Evolutionary conservation across 306 rosid genomes (phyloP).

Genomic region (Inga oerstediana): DNA sequence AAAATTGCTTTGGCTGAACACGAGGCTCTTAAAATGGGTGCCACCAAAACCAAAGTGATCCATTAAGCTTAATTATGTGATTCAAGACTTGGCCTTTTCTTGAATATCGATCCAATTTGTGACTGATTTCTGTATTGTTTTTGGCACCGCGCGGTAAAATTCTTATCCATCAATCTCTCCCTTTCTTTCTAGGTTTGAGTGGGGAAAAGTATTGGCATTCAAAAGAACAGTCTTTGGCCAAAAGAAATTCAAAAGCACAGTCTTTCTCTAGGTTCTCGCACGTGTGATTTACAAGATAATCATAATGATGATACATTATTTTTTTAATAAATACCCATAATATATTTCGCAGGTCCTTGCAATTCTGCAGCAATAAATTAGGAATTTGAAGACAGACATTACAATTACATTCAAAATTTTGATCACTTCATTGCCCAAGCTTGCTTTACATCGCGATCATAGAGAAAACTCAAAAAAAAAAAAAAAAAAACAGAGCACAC

Average conservation of each 20-base stretch:
- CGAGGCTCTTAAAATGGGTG: constrained; percentile 46
- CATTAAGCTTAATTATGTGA: constrained; percentile 39
- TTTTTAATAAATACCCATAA: constrained; percentile 7
- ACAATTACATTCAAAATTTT: constrained; percentile 40
- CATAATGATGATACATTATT: constrained; percentile 26
- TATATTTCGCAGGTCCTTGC: constrained; percentile 4
- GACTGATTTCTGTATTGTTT: constrained; percentile 22
- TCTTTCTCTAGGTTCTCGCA: constrained; percentile 51
- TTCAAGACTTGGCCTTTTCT: constrained; percentile 36
- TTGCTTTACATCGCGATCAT: constrained; percentile 43
- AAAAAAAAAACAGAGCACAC: constrained; percentile 33
- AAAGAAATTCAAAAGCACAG: constrained; percentile 34
- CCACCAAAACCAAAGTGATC: constrained; percentile 39
- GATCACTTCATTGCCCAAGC: constrained; percentile 45
- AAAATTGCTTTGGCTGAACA: constrained; percentile 50
- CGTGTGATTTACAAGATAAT: constrained; percentile 45
- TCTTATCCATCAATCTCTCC: constrained; percentile 49
- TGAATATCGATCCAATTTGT: constrained; percentile 43
- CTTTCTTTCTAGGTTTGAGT: constrained; percentile 35
- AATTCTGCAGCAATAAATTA: constrained; percentile 4
- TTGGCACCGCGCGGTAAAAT: constrained; percentile 36
- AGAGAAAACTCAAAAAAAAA: constrained; percentile 16
- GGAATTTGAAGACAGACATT: constrained; percentile 30
- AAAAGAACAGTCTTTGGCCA: constrained; percentile 46
- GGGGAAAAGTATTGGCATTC: constrained; percentile 39